Evolutionary conservation across 352 stramenopile genomes (phyloP), one percentile per base, ranked within the genome.

Genomic region (Pythium vanterpoolii): DNA sequence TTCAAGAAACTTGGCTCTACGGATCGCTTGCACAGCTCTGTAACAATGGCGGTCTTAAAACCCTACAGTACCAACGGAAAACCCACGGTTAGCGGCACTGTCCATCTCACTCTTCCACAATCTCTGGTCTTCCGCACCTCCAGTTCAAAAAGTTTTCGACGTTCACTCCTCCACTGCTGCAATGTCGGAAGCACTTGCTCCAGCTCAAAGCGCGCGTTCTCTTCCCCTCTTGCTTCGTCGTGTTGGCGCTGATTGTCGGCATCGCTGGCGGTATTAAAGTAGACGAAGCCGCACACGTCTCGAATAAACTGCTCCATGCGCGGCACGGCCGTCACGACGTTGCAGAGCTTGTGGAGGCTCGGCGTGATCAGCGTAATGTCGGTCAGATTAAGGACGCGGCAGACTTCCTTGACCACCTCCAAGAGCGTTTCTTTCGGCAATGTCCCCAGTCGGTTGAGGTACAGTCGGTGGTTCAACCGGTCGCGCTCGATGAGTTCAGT

Each of bases 221-320:
- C n/a, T n/a, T n/a, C n/a, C n/a, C n/a, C n/a, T n/a, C n/a, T n/a
- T n/a, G n/a, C n/a, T n/a, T 71, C 56, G 27, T 74, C 69, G 10
- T 44, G 19, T 43, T 63, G 8, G 34, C 19, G 9, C 34, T 42
- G 44, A 16, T 70, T 62, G 7, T 47, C 44, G 24, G 74, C 52
- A 1, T 74, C 69, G 14, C 64, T 66, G 6, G 18, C 11, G 31
- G 63, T 27, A 46, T 79, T 72, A 26, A 89, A 70, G 42, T 83
- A 89, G 10, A 93, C 79, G 40, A 87, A 90, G 4, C 73, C 76
- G 43, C 80, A 92, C 1, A 95, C 82, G n/a, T 94, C 83, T 4
- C 79, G 83, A 54, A 96, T 90, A 42, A 96, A 95, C 50, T 79
- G 86, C 50, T 95, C 87, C 77, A 95, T 90, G 11, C 83, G 73